A percentile compares a stretch with the other conserved stretches of the same genome.
phyloP scores from a whole-genome alignment of 164 flowering plant genomes.

The Litsea cubeba region DNA sequence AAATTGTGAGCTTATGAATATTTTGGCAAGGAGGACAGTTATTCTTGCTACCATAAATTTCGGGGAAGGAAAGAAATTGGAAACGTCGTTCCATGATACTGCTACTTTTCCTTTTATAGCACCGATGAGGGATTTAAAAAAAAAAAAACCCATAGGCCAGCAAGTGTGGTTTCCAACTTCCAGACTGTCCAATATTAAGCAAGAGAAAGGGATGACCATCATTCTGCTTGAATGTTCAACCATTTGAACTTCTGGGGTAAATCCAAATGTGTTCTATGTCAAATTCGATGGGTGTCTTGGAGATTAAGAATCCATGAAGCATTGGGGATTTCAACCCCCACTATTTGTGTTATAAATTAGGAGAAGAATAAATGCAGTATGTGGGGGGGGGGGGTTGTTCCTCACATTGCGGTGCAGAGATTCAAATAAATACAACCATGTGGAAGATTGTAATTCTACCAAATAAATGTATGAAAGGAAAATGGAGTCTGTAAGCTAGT shows the following conservation, averaged over 20 bases:
- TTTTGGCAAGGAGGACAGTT: neutral
- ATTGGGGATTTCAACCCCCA: neutral
- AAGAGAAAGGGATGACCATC: neutral
- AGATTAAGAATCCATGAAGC: conserved; percentile 2
- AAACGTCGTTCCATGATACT: neutral
- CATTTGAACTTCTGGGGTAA: neutral
- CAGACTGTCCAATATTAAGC: neutral
- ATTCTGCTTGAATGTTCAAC: neutral
- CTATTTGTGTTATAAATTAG: conserved; percentile 15
- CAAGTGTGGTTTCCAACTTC: neutral
- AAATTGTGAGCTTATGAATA: neutral
- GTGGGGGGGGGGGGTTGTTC: no score
- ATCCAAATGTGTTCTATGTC: neutral
- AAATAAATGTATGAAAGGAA: neutral
- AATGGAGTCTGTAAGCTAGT: neutral
- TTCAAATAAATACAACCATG: conserved; percentile 10
- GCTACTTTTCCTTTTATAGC: neutral
- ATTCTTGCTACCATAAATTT: neutral
- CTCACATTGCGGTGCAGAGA: conserved; percentile 6
- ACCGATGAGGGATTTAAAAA: neutral
- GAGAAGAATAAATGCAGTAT: conserved; percentile 9
- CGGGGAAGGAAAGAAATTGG: neutral
- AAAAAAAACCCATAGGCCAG: neutral
- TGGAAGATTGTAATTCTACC: neutral
- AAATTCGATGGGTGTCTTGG: neutral